A percentile compares a stretch with the other conserved stretches of the same genome.
These are phyloP conservation scores for Primulina eburnea DNA, from an alignment of 257 asterid species.

Conservation along the genomic window DNA sequence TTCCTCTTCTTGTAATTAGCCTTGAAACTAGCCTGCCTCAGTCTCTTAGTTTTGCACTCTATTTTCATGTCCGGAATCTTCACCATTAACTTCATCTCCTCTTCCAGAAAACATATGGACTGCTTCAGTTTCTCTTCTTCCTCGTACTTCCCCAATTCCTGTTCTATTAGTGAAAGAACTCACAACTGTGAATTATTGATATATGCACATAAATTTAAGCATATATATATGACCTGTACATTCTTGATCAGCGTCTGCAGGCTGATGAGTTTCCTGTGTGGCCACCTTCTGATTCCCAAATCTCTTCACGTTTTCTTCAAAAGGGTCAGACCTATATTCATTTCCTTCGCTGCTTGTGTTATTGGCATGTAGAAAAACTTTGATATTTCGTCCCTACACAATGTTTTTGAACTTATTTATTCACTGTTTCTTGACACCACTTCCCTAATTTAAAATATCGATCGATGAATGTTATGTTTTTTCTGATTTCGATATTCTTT, in stretches of 20 bases:
- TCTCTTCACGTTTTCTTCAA: slow-evolving; percentile 86
- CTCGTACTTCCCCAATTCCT: slow-evolving; percentile 53
- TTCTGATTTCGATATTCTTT: too few relatives aligned
- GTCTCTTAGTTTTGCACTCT: slow-evolving; percentile 55
- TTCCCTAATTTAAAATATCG: neutral
- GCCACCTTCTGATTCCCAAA: slow-evolving; percentile 83
- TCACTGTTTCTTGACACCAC: slow-evolving; percentile 2
- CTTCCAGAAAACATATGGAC: slow-evolving; percentile 39
- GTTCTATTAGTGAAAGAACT: neutral
- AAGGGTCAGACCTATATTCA: slow-evolving; percentile 72
- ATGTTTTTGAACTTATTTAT: slow-evolving; percentile 22
- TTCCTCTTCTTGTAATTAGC: slow-evolving; percentile 70
- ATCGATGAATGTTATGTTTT: too few relatives aligned
- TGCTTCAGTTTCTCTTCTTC: slow-evolving; percentile 42
- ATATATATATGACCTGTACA: slow-evolving; percentile 44
- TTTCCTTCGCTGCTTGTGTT: slow-evolving; percentile 68
- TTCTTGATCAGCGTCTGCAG: slow-evolving; percentile 78
- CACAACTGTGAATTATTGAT: too few relatives aligned
- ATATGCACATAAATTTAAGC: too few relatives aligned
- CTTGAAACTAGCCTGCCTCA: slow-evolving; percentile 70
- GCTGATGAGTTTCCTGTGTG: slow-evolving; percentile 84
- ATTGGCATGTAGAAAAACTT: slow-evolving; percentile 79
- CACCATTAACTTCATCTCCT: slow-evolving; percentile 50
- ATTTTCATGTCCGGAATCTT: slow-evolving; percentile 53
- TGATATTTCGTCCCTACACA: slow-evolving; percentile 46